Evolutionary conservation across 148 eudicot species (phyloP).

Genomic region (Hydrangea macrophylla): DNA sequence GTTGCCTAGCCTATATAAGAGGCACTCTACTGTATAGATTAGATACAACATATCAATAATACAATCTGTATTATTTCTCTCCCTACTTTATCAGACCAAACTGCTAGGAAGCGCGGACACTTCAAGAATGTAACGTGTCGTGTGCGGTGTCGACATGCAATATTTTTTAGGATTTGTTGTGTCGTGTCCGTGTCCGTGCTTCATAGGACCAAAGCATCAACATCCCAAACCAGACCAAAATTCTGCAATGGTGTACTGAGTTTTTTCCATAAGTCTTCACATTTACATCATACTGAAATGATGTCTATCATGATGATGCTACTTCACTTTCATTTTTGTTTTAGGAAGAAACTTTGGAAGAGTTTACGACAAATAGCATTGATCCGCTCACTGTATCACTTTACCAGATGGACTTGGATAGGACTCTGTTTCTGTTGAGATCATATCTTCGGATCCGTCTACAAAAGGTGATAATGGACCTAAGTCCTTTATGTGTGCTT

Average conservation of each 20-base stretch:
- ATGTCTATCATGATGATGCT: constrained; percentile 7
- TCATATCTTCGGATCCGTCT: constrained; percentile 84
- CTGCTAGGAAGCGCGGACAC: no score
- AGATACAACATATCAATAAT: no score
- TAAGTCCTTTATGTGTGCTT: background rate
- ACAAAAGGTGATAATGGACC: constrained; percentile 56
- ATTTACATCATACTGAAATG: background rate
- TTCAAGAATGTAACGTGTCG: no score
- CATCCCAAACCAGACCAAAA: background rate
- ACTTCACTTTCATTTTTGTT: constrained; percentile 13
- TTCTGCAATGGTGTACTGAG: background rate
- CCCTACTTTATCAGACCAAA: no score
- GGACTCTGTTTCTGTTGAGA: constrained; percentile 72
- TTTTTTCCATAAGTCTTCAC: background rate
- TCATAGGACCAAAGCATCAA: no score
- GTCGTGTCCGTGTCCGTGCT: no score
- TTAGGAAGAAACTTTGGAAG: constrained; percentile 82
- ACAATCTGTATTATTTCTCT: no score
- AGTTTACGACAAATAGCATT: constrained; percentile 43
- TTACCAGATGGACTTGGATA: constrained; percentile 86
- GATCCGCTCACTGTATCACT: constrained; percentile 84
- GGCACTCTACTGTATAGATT: no score
- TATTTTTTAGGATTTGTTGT: no score
- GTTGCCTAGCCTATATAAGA: no score
- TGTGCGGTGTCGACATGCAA: no score